These are phyloP conservation scores for Lenwebbia sp. DNA, from an alignment of 345 rosid species.

Conservation along the genomic window DNA sequence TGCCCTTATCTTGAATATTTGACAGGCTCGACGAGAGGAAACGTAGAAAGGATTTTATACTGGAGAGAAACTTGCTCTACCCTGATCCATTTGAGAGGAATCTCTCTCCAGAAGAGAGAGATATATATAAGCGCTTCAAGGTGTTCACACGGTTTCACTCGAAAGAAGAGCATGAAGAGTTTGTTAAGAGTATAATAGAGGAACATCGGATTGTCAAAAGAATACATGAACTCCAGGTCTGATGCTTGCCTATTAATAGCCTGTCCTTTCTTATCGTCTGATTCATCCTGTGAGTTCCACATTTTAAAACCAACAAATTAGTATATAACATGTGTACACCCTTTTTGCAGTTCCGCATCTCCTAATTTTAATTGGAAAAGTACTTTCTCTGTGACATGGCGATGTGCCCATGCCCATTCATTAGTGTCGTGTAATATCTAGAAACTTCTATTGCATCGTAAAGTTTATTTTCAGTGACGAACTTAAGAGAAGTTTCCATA, in stretches of 20 bases:
- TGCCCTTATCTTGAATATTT: neutral
- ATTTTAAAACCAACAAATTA: neutral
- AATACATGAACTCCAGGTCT: conserved; percentile 87
- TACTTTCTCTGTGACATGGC: neutral
- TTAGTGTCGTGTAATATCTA: neutral
- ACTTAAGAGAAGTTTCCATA: neutral
- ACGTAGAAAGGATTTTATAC: conserved; percentile 78
- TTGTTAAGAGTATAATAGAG: conserved; percentile 54
- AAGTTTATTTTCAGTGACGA: neutral
- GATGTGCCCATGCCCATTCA: neutral
- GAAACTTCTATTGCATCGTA: neutral
- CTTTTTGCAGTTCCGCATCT: neutral
- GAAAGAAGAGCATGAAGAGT: conserved; percentile 76
- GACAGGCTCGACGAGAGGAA: conserved; percentile 95
- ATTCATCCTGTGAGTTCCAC: neutral
- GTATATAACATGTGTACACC: neutral
- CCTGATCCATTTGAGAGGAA: conserved; percentile 60
- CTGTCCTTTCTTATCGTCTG: neutral
- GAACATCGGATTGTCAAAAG: conserved; percentile 62
- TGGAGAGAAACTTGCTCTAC: conserved; percentile 76
- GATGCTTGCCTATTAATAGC: neutral
- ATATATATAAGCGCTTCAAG: conserved; percentile 53
- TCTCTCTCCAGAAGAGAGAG: conserved; percentile 63
- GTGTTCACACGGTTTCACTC: conserved; percentile 80
- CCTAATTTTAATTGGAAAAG: neutral